Percentiles rank a stretch among this genome's conserved stretches.
These are phyloP conservation scores for Malassezia sp. DNA, from an alignment of 1,284 basidiomycete species.

Conservation along the genomic window DNA sequence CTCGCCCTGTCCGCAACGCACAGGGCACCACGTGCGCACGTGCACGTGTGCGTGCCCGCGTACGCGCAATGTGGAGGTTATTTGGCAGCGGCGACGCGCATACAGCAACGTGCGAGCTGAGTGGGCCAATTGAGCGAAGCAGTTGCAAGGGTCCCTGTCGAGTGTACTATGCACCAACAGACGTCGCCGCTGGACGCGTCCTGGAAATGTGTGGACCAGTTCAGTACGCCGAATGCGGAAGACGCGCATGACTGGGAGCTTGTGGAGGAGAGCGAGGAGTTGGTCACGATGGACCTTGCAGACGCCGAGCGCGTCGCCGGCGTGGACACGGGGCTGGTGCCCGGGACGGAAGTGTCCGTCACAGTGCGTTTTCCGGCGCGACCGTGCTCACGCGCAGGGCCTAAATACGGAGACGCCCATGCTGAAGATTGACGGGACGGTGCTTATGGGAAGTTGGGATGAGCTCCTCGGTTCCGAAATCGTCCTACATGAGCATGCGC, in stretches of 20 bases:
- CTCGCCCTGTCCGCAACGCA: background rate
- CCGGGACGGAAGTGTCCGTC: slow-evolving; percentile 7
- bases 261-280: slow-evolving; percentile 7
- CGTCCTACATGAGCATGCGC: slow-evolving; percentile 4
- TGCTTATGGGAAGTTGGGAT: slow-evolving; percentile 11
- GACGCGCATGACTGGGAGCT: slow-evolving; percentile 7
- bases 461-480: slow-evolving; percentile 13
- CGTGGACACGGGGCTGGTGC: background rate
- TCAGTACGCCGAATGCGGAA: background rate
- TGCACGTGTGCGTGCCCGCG: background rate
- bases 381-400: slow-evolving; percentile 9
- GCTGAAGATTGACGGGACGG: slow-evolving; percentile 10
- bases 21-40: slow-evolving; percentile 2
- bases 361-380: slow-evolving; percentile 6
- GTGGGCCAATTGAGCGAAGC: no score
- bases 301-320: background rate
- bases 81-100: no score
- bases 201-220: slow-evolving; percentile 14
- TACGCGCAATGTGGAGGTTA: no score
- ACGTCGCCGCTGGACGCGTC: slow-evolving; percentile 9
- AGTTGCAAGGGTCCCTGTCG: no score
- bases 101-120: no score
- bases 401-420: slow-evolving; percentile 13
- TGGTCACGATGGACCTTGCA: slow-evolving; percentile 5
- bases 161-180: background rate